phyloP scores from a whole-genome alignment of 148 eudicot species.

The Spergularia marina region DNA sequence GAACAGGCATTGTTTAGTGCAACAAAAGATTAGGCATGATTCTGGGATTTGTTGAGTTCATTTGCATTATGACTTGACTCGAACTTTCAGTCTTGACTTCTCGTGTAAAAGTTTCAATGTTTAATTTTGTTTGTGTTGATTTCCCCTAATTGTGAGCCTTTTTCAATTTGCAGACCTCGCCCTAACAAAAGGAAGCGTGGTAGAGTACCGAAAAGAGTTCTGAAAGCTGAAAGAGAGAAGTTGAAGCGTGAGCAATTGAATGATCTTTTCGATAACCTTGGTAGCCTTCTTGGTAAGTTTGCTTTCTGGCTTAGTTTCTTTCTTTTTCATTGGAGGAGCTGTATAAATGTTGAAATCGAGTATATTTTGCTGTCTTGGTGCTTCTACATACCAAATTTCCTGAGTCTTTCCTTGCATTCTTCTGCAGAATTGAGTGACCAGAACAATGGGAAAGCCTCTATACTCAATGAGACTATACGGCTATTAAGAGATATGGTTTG shows the following conservation, averaged over 20 bases:
- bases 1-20: background rate
- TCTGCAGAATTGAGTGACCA: conserved; percentile 56
- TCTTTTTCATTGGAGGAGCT: background rate
- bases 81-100: background rate
- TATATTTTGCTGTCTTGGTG: background rate
- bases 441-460: conserved; percentile 69
- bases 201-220: conserved; percentile 55
- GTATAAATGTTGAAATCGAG: background rate
- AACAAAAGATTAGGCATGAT: background rate
- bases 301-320: conserved; percentile 12
- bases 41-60: conserved; percentile 10
- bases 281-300: conserved; percentile 65
- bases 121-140: background rate
- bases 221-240: conserved; percentile 86
- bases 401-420: conserved; percentile 4
- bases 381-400: background rate
- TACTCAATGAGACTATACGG: conserved; percentile 58
- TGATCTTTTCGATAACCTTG: conserved; percentile 68
- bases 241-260: conserved; percentile 87
- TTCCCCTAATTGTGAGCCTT: background rate
- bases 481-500: conserved; percentile 50
- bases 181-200: conserved; percentile 47
- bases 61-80: background rate
- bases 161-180: conserved; percentile 37
- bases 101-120: background rate